Percentiles rank a stretch among this genome's conserved stretches.
phyloP scores from a whole-genome alignment of 768 basidiomycete species.

The Hygrocybe punicea region DNA sequence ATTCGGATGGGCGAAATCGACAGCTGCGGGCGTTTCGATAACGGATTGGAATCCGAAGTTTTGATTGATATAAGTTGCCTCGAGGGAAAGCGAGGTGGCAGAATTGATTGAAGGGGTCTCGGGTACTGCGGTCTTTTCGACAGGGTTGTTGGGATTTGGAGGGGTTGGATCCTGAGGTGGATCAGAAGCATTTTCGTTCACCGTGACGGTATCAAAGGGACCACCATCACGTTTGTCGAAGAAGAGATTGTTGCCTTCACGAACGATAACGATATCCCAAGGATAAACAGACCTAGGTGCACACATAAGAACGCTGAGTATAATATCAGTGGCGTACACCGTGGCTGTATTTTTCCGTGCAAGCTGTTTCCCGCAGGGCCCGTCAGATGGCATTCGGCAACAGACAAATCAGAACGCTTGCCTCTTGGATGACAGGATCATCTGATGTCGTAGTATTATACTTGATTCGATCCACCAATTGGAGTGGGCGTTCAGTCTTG shows the following conservation, averaged over 20 bases:
- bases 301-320: slow-evolving; percentile 94
- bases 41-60: slow-evolving; percentile 98
- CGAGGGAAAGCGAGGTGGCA: slow-evolving; percentile 87
- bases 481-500: slow-evolving; percentile 85
- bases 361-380: slow-evolving; percentile 46
- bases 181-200: slow-evolving; percentile 97
- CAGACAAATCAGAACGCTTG: slow-evolving; percentile 32
- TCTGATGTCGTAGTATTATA: slow-evolving; percentile 98
- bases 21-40: slow-evolving; percentile 61
- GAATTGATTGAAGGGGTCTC: slow-evolving; percentile 88
- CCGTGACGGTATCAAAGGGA: slow-evolving; percentile 94
- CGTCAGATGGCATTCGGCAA: neutral
- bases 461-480: slow-evolving; percentile 89
- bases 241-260: slow-evolving; percentile 90
- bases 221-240: slow-evolving; percentile 98
- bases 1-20: slow-evolving; percentile 83
- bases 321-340: slow-evolving; percentile 92
- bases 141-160: slow-evolving; percentile 72
- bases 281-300: slow-evolving; percentile 94
- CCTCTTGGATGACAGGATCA: slow-evolving; percentile 94
- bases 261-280: slow-evolving; percentile 96
- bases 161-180: slow-evolving; percentile 82
- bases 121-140: slow-evolving; percentile 56
- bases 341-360: slow-evolving; percentile 76
- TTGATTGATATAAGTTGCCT: slow-evolving; percentile 98